Evolutionary conservation across 2,329 filamentous ascomycete genomes (phyloP).

Genomic region (Fusarium albosuccineum): DNA sequence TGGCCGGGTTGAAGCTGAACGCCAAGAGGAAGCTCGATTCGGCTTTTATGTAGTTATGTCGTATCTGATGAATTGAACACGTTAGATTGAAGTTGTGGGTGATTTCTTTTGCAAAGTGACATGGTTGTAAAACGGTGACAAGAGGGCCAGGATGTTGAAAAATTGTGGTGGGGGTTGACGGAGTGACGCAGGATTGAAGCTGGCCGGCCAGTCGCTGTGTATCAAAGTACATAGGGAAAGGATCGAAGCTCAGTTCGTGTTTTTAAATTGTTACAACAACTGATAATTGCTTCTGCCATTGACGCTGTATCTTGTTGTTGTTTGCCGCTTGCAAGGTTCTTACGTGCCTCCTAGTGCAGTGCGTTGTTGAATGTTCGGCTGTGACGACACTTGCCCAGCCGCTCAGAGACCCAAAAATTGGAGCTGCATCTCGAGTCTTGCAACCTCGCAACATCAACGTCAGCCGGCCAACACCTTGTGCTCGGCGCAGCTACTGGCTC

Average conservation of each 20-base stretch:
- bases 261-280: no score
- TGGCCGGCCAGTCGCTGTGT: neutral
- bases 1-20: slow-evolving; percentile 54
- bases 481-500: slow-evolving; percentile 6
- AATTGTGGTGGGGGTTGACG: no score
- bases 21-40: slow-evolving; percentile 53
- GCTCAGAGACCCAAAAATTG: slow-evolving; percentile 33
- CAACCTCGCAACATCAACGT: slow-evolving; percentile 28
- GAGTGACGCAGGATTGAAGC: no score
- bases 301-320: no score
- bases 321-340: neutral
- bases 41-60: slow-evolving; percentile 60
- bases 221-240: no score
- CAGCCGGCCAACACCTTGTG: slow-evolving; percentile 4
- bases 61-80: slow-evolving; percentile 57
- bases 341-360: neutral
- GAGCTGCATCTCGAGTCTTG: slow-evolving; percentile 20
- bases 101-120: neutral
- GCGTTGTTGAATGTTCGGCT: slow-evolving; percentile 5
- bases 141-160: no score
- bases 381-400: slow-evolving; percentile 40
- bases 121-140: no score
- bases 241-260: no score
- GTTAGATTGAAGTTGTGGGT: slow-evolving; percentile 48
- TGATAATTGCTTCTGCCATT: no score